These are phyloP conservation scores for Cyberlindnera euphorbiiphila DNA, from an alignment of 805 yeast genomes.

Conservation along the genomic window DNA sequence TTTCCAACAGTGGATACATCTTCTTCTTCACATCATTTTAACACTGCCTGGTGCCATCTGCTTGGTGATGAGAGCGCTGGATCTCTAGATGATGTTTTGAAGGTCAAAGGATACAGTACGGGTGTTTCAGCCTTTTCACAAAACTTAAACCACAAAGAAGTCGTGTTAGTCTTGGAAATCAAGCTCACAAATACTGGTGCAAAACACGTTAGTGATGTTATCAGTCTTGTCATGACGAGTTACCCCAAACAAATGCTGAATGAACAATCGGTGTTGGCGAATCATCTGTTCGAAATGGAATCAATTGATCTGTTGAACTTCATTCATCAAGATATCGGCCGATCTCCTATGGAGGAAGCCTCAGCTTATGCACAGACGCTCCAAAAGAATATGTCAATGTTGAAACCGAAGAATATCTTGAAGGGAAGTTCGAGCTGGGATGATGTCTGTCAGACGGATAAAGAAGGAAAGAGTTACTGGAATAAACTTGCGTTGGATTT, in stretches of 20 bases:
- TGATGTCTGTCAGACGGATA: conserved; percentile 23
- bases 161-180: conserved; percentile 47
- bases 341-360: conserved; percentile 46
- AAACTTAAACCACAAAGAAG: conserved; percentile 32
- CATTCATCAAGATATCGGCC: conserved; percentile 36
- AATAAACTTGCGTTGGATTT: conserved; percentile 34
- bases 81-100: conserved; percentile 43
- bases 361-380: conserved; percentile 37
- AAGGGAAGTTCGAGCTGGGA: conserved; percentile 36
- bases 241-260: conserved; percentile 19
- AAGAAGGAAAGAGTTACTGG: conserved; percentile 41
- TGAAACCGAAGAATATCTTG: conserved; percentile 39
- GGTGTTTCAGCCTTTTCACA: conserved; percentile 42
- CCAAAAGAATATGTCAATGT: conserved; percentile 32
- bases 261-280: conserved; percentile 30
- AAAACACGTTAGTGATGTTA: conserved; percentile 32
- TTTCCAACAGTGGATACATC: conserved; percentile 36
- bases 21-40: conserved; percentile 23
- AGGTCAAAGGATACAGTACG: conserved; percentile 32
- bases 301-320: conserved; percentile 45
- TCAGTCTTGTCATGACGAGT: conserved; percentile 31
- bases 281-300: conserved; percentile 43
- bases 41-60: conserved; percentile 49
- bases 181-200: conserved; percentile 45
- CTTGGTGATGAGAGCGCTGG: conserved; percentile 60